Base-by-base conservation (phyloP, 805 yeast species). In the Deakozyma indianensis region DNA sequence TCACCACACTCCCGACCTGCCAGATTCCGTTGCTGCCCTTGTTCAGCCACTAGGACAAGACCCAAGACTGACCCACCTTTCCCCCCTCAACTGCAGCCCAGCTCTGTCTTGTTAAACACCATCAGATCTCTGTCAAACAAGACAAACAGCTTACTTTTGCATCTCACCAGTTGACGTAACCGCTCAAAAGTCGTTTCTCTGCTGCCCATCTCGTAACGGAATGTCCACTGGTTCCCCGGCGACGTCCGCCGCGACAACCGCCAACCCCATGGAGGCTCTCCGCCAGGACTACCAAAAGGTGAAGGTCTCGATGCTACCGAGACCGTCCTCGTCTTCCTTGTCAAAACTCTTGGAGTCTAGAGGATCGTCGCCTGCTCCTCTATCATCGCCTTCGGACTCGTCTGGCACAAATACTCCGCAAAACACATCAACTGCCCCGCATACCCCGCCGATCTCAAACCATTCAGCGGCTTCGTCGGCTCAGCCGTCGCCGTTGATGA, bases 281-380 rank as follows among this genome's bases (percentile, higher is more conserved):
- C 38, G 38, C 21, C 45, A 45, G 41, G 38, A 45, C 40, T 48
- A 50, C 47, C 43, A 44, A 22, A 50, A 50, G 40, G 46, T 47
- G 21, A 40, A 41, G 20, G 43, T 50, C 24, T 24, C 25, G 7
- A 21, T 32, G 21, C 35, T 45, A 16, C 47, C 52, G 22, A 27
- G 44, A 20, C 46, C 51, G 16, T 45, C 53, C 24, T 43, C 52
- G 23, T 50, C 53, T 9, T 50, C 53, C 28, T 41, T 51, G 43
- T 42, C 51, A 20, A 50, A 41, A 23, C 46, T 51, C 35, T 43
- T 51, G 38, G 52, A 50, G 16, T 11, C 42, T 3, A 18, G 29
- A 14, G 45, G 45, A 20, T 32, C 41, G 23, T 32, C 44, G 9
- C 47, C 41, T 41, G 44, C 43, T 4, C 23, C 23, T 41, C 11